Evolutionary conservation across 495 filamentous ascomycete genomes (phyloP).

Genomic region (Echria macrotheca): DNA sequence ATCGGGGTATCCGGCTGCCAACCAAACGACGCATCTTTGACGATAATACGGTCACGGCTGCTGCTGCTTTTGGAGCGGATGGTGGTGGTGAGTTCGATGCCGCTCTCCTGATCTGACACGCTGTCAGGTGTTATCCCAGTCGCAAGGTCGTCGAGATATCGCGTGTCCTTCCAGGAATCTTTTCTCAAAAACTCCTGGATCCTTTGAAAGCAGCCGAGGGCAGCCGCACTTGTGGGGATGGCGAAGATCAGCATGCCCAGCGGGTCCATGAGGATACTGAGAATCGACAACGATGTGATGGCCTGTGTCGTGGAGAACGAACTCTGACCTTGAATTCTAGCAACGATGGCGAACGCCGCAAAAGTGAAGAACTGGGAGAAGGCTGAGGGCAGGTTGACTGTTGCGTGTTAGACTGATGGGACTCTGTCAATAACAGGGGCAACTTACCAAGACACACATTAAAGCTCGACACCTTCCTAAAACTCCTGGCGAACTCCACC

Average conservation of each 20-base stretch:
- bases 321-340: constrained; percentile 16
- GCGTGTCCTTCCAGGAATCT: background rate
- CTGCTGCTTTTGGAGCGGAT: background rate
- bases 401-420: no score
- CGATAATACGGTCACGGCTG: background rate
- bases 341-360: constrained; percentile 22
- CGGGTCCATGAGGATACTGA: constrained; percentile 10
- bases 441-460: constrained; percentile 14
- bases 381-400: constrained; percentile 15
- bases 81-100: background rate
- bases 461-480: constrained; percentile 12
- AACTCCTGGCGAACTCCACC: constrained; percentile 26
- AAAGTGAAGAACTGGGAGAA: constrained; percentile 21
- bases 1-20: background rate
- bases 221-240: background rate
- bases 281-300: constrained; percentile 14
- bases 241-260: background rate
- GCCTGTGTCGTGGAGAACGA: constrained; percentile 14
- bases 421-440: no score
- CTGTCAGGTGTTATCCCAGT: background rate
- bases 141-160: background rate
- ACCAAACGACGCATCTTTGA: background rate
- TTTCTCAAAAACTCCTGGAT: constrained; percentile 20
- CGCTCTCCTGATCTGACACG: background rate
- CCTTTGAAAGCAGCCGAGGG: constrained; percentile 7